phyloP scores from a whole-genome alignment of 345 rosid species.

The Brassica incana region DNA sequence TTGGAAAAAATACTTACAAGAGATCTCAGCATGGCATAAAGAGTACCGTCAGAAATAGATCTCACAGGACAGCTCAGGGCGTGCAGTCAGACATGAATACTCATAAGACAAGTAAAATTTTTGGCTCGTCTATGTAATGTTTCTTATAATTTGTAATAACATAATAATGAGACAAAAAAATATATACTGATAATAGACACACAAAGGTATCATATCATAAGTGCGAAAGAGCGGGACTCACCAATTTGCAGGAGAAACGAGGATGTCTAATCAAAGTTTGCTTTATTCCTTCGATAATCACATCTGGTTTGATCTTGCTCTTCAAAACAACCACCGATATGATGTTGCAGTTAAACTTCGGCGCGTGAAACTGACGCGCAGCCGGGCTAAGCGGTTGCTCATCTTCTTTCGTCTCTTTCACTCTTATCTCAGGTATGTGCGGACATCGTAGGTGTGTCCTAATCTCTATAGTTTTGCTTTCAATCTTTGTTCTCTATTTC shows the following conservation, averaged over 20 bases:
- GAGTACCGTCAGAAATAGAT: too few species aligned
- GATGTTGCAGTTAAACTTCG: conserved; percentile 50
- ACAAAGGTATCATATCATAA: background rate
- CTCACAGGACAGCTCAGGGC: too few species aligned
- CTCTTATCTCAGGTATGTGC: background rate
- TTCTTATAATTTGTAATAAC: too few species aligned
- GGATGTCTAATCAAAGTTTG: conserved; percentile 70
- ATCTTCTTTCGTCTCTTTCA: background rate
- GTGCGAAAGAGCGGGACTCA: conserved; percentile 22
- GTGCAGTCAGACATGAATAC: too few species aligned
- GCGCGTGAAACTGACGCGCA: conserved; percentile 55
- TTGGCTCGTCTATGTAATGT: too few species aligned
- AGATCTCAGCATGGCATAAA: too few species aligned
- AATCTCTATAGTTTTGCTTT: background rate
- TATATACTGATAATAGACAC: background rate
- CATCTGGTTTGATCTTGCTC: conserved; percentile 42
- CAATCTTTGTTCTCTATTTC: background rate
- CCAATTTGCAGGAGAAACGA: conserved; percentile 80
- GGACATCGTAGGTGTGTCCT: background rate
- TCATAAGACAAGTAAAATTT: too few species aligned
- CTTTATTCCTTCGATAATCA: conserved; percentile 47
- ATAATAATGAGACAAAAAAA: too few species aligned
- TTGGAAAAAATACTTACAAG: too few species aligned
- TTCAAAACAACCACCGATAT: conserved; percentile 54
- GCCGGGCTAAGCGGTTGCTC: conserved; percentile 60